phyloP scores from a whole-genome alignment of 257 asterid genomes.

The Salvia splendens region DNA sequence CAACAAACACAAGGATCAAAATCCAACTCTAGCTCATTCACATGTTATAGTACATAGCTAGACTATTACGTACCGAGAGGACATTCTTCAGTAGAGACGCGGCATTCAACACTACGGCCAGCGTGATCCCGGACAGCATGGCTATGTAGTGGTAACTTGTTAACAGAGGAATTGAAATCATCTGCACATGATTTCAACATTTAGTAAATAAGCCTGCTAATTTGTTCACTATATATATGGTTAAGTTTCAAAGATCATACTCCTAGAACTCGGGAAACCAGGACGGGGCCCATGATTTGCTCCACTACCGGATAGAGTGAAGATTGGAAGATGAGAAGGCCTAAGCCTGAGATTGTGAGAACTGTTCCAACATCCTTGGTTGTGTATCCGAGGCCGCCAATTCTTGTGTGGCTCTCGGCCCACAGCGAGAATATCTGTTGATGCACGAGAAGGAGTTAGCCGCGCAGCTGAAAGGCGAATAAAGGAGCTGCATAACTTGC shows the following conservation, averaged over 20 bases:
- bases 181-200: conserved; percentile 41
- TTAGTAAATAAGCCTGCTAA: too few species aligned
- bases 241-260: conserved; percentile 45
- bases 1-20: too few species aligned
- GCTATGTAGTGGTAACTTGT: conserved; percentile 80
- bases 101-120: conserved; percentile 47
- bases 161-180: conserved; percentile 65
- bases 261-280: conserved; percentile 58
- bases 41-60: too few species aligned
- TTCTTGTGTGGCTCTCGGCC: conserved; percentile 83
- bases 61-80: conserved; percentile 51
- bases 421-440: conserved; percentile 76
- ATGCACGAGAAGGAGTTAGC: too few species aligned
- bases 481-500: conserved; percentile 28
- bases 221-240: background rate
- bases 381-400: conserved; percentile 75
- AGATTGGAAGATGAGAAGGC: conserved; percentile 70
- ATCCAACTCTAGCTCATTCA: too few species aligned
- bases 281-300: conserved; percentile 55
- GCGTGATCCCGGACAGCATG: conserved; percentile 63
- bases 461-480: too few species aligned
- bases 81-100: conserved; percentile 72
- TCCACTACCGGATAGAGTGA: conserved; percentile 58
- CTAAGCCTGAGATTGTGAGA: conserved; percentile 79
- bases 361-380: conserved; percentile 73